A percentile compares a stretch with the other conserved stretches of the same genome.
Conservation (phyloP, 148 eudicot species). For the Chenopodium formosanum region DNA sequence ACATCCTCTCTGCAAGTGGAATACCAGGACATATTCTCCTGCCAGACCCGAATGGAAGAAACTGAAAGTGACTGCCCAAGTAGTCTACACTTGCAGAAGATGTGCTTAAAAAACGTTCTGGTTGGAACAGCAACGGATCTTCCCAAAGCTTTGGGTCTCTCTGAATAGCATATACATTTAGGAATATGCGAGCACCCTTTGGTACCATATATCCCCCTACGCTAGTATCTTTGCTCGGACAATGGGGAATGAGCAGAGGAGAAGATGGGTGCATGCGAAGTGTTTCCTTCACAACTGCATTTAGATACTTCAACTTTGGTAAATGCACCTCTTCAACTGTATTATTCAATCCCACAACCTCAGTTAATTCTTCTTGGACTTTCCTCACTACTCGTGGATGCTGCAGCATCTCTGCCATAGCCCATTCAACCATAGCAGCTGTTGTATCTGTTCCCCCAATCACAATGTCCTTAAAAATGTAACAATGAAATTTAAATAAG, state of each 20-base stretch:
- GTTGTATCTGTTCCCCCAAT: slow-evolving; percentile 41
- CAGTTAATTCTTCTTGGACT: slow-evolving; percentile 37
- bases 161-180: slow-evolving; percentile 32
- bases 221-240: slow-evolving; percentile 18
- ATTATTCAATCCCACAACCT: slow-evolving; percentile 27
- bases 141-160: slow-evolving; percentile 36
- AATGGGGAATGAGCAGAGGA: slow-evolving; percentile 33
- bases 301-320: slow-evolving; percentile 30
- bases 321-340: slow-evolving; percentile 38
- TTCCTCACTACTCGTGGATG: slow-evolving; percentile 25
- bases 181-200: slow-evolving; percentile 23
- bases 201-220: slow-evolving; percentile 41
- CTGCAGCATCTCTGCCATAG: slow-evolving; percentile 38
- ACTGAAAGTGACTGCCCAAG: slow-evolving; percentile 35
- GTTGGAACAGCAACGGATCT: slow-evolving; percentile 33
- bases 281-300: slow-evolving; percentile 43
- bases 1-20: slow-evolving; percentile 36
- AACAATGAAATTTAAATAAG: neutral
- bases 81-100: slow-evolving; percentile 15
- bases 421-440: slow-evolving; percentile 35
- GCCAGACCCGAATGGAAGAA: slow-evolving; percentile 46
- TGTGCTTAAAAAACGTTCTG: slow-evolving; percentile 34
- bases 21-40: slow-evolving; percentile 49
- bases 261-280: slow-evolving; percentile 36
- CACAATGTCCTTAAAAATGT: slow-evolving; percentile 32